Conservation (phyloP, 2,329 filamentous ascomycete genomes). For the Iodosphaeria phyllophila region DNA sequence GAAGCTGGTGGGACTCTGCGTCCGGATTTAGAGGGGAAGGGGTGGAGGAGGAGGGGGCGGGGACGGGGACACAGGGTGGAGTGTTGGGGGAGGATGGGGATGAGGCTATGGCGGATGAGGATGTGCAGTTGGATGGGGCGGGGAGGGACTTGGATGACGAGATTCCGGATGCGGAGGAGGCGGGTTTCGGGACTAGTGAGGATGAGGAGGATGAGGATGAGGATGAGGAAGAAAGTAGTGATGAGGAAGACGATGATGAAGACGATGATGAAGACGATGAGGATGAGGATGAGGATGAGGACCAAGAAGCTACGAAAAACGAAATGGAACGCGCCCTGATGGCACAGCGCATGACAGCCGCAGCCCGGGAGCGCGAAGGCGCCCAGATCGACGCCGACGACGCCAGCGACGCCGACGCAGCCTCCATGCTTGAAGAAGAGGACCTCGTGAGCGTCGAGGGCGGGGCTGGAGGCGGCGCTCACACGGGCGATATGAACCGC, state of each 20-base stretch:
- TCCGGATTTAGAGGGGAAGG: too few species aligned
- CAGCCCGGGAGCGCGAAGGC: slow-evolving; percentile 29
- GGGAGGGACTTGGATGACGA: slow-evolving; percentile 56
- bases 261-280: slow-evolving; percentile 16
- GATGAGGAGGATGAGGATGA: slow-evolving; percentile 21
- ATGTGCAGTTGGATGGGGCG: slow-evolving; percentile 34
- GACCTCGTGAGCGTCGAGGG: too few species aligned
- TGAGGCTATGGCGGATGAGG: too few species aligned
- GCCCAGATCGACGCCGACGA: slow-evolving; percentile 34
- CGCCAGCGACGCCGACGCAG: slow-evolving; percentile 32
- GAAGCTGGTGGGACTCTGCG: too few species aligned
- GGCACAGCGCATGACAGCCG: slow-evolving; percentile 32
- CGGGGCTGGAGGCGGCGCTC: slow-evolving; percentile 10
- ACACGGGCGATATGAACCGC: slow-evolving; percentile 41
- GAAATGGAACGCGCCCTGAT: slow-evolving; percentile 30
- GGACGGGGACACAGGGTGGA: too few species aligned
- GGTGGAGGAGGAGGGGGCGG: slow-evolving; percentile 24
- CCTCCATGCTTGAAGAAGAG: slow-evolving; percentile 45
- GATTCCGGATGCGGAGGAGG: slow-evolving; percentile 46
- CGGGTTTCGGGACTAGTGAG: slow-evolving; percentile 29
- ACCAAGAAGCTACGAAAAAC: slow-evolving; percentile 13
- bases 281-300: slow-evolving; percentile 10
- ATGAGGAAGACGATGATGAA: slow-evolving; percentile 17
- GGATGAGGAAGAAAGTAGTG: too few species aligned
- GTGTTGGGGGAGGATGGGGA: slow-evolving; percentile 28